Conservation (phyloP, 1,284 basidiomycete genomes). For the Agaricales sp. region DNA sequence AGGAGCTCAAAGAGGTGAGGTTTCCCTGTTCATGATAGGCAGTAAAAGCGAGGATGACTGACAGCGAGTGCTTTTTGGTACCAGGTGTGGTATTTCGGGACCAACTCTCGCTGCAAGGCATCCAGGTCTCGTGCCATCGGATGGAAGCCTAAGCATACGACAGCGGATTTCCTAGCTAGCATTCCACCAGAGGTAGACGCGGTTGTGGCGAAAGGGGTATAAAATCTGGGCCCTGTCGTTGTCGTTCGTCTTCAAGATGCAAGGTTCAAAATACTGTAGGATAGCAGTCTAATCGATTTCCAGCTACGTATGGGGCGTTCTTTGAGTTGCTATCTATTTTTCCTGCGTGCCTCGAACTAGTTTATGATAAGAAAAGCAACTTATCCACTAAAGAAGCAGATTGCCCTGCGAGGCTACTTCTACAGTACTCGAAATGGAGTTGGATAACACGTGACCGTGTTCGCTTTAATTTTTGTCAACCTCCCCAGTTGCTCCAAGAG, state of each 20-base stretch:
- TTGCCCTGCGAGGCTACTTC: too few species aligned
- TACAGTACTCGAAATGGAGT: too few species aligned
- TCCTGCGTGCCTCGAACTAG: too few species aligned
- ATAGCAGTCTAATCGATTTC: background rate
- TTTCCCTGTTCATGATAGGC: background rate
- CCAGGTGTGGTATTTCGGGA: background rate
- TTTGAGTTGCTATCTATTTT: background rate
- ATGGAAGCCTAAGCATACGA: conserved; percentile 22
- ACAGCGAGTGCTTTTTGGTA: background rate
- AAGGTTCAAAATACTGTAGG: too few species aligned
- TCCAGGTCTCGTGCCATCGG: conserved; percentile 30
- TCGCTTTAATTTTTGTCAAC: too few species aligned
- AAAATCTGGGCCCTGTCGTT: background rate
- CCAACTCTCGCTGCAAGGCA: conserved; percentile 30
- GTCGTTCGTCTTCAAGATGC: background rate
- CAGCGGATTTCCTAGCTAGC: conserved; percentile 19
- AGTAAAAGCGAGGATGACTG: conserved; percentile 13
- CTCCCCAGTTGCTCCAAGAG: too few species aligned
- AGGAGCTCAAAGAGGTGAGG: conserved; percentile 18
- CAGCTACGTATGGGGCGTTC: background rate
- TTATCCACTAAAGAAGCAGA: too few species aligned
- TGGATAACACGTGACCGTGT: too few species aligned
- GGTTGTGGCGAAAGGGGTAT: background rate
- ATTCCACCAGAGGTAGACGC: conserved; percentile 15
- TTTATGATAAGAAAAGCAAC: too few species aligned